A percentile compares a stretch with the other conserved stretches of the same genome.
phyloP scores from a whole-genome alignment of 257 asterid species.

The Nicotiana paniculata region DNA sequence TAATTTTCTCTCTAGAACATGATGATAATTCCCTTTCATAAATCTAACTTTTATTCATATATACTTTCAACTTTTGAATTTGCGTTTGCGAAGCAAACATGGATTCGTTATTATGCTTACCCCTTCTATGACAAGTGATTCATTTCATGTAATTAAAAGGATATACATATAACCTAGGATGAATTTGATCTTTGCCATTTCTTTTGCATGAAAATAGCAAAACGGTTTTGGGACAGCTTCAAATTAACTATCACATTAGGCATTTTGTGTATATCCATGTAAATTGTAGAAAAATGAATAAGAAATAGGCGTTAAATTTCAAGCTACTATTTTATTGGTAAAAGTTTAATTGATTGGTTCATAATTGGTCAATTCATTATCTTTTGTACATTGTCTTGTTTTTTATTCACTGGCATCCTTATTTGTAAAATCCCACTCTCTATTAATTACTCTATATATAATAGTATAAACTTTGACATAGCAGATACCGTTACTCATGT shows the following conservation, averaged over 20 bases:
- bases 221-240: slow-evolving; percentile 1
- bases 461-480: neutral
- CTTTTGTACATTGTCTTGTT: neutral
- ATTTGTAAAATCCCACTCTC: neutral
- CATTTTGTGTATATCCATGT: slow-evolving; percentile 1
- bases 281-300: neutral
- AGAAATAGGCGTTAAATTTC: neutral
- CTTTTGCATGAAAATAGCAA: neutral
- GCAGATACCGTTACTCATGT: neutral
- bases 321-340: neutral
- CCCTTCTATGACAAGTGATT: neutral
- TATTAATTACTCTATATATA: neutral
- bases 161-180: neutral
- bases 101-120: neutral
- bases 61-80: neutral
- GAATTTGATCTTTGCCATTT: too few species aligned
- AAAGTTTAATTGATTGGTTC: neutral
- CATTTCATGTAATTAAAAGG: neutral
- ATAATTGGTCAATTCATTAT: neutral
- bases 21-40: too few species aligned
- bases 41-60: too few species aligned
- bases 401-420: neutral
- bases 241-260: neutral
- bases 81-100: neutral
- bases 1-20: too few species aligned